Conservation (phyloP, 768 basidiomycete species). For the Pleurotus platypus region DNA sequence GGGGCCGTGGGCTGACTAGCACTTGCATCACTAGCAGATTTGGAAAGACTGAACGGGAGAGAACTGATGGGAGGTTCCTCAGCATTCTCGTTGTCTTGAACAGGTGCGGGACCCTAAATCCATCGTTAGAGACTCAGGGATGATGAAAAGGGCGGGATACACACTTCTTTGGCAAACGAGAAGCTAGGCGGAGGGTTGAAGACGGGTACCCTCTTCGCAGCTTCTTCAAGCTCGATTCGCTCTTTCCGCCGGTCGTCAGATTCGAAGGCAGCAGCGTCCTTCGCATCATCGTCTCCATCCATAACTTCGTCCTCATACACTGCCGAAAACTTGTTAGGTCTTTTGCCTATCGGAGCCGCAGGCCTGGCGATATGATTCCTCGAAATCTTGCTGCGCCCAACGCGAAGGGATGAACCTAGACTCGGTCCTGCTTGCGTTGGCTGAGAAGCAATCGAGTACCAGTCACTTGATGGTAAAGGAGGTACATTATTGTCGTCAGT, state of each 20-base stretch:
- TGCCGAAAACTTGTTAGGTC: conserved; percentile 59
- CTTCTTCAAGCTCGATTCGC: conserved; percentile 46
- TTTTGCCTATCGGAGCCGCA: conserved; percentile 25
- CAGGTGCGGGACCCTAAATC: conserved; percentile 9
- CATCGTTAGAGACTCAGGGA: conserved; percentile 1
- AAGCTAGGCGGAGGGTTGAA: conserved; percentile 65
- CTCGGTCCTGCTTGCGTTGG: not conserved
- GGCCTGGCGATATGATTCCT: conserved; percentile 65
- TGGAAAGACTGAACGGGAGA: conserved; percentile 64
- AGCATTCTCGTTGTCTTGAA: conserved; percentile 29
- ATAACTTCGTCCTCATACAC: conserved; percentile 49
- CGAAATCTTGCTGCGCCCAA: conserved; percentile 54
- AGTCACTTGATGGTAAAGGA: conserved; percentile 19
- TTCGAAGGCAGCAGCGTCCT: conserved; percentile 27
- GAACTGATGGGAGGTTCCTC: conserved; percentile 64
- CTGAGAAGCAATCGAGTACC: conserved; percentile 11
- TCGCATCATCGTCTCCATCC: conserved; percentile 28
- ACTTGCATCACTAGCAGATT: conserved; percentile 15
- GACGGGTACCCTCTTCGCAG: conserved; percentile 48
- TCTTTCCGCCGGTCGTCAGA: conserved; percentile 36
- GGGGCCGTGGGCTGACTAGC: not conserved
- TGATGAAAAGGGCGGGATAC: conserved; percentile 18
- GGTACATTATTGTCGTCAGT: conserved; percentile 27
- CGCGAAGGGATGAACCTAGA: conserved; percentile 52
- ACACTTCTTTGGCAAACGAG: conserved; percentile 61